Percentiles rank a stretch among this genome's conserved stretches.
Evolutionary conservation across 75 land plant species (phyloP).

Genomic region (Cunninghamia lanceolata): DNA sequence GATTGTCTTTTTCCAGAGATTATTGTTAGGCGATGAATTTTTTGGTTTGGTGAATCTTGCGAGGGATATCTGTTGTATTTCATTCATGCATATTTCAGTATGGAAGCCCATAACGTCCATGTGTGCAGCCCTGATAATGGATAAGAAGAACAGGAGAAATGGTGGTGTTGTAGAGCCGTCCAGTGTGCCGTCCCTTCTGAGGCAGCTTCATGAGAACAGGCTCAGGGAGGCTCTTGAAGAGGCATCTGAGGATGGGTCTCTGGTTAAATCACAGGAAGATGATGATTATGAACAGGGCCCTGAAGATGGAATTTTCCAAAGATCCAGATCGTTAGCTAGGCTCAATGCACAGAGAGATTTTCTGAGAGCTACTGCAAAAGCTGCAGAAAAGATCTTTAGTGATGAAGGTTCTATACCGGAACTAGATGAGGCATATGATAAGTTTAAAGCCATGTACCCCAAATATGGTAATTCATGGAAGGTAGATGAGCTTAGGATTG

Average conservation of each 20-base stretch:
- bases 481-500: constrained; percentile 68
- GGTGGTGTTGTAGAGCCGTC: constrained; percentile 21
- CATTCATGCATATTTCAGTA: constrained; percentile 59
- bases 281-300: constrained; percentile 34
- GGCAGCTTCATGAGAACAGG: constrained; percentile 55
- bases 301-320: constrained; percentile 32
- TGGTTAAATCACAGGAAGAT: constrained; percentile 50
- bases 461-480: constrained; percentile 52
- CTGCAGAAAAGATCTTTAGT: constrained; percentile 51
- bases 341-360: constrained; percentile 67
- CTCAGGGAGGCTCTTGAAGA: constrained; percentile 71
- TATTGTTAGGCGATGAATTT: not conserved
- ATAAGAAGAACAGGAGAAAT: constrained; percentile 48
- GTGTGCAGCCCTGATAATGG: constrained; percentile 65
- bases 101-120: constrained; percentile 67
- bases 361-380: constrained; percentile 58
- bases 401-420: constrained; percentile 48
- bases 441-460: constrained; percentile 76
- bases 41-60: not conserved
- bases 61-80: not conserved
- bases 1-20: not conserved
- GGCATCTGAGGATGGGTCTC: constrained; percentile 71
- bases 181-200: constrained; percentile 37
- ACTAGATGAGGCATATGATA: constrained; percentile 47
- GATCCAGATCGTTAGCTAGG: constrained; percentile 64